Base-by-base conservation (phyloP, 2,329 filamentous ascomycete species). In the Curvularia sp. region DNA sequence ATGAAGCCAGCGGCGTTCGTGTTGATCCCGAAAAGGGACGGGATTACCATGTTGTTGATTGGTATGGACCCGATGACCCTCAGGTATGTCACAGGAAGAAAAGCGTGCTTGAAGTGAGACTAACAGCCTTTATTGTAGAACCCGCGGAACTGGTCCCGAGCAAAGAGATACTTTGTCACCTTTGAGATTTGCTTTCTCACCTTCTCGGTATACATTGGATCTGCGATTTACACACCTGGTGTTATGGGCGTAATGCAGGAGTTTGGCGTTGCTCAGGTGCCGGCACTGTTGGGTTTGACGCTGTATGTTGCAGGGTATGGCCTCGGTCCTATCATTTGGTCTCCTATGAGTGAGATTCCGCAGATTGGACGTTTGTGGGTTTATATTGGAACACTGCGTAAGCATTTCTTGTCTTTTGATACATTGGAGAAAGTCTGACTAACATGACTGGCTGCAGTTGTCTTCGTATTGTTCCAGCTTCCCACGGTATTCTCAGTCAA, bases 21-120 rank as follows among this genome's bases (percentile, higher is more conserved):
- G 70, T 84, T 13, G 83, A 86, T 66, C 75, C 79, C 0, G 84
- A 86, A 63, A 85, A 85, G 62, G 83, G 83, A 0, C 77, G 72
- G 58, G 82, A 86, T 67, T 67, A 79, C 7, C 72, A 81, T 53
- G 70, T 86, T 5, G 78, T 86, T 6, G 76, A 79, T 35, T 86
- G 84, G 84, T 83, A 77, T 63, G 81, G 79, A 0, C 75, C 78
- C 0, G 66, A 82, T 55, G 84, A 85, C 64, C 72, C 77, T 4
- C 76, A 72, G 54, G 73, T 73, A 66, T 49, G 64, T 9, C 13
- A 15, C 6, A 12, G 6, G 9, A 18, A 5, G 4, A 18, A 13
- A 6, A 15, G 4, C 15, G 22, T 12, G 10, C 35, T 38, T 38
- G 35, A 42, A n/a, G 8, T 24, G 8, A 4, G 13, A 20, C 26